Percentiles rank a stretch among this genome's conserved stretches.
Evolutionary conservation across 305 asterid species (phyloP).

Genomic region (Fraxinus paxiana): DNA sequence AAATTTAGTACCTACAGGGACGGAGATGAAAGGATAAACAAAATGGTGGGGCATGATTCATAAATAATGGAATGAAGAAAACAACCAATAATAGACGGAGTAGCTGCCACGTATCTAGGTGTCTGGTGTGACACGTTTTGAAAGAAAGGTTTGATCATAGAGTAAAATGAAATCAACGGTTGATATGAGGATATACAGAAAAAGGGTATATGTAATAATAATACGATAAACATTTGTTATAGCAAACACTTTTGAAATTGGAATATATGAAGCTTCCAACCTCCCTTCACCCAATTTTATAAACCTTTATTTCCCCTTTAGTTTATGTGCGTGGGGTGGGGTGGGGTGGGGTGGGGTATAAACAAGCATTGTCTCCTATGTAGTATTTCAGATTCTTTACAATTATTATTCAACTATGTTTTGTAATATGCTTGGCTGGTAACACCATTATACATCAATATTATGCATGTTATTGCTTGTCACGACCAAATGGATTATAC

Average conservation of each 20-base stretch:
- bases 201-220: background rate
- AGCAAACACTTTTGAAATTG: background rate
- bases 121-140: background rate
- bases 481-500: background rate
- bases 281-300: background rate
- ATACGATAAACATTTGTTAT: background rate
- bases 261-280: background rate
- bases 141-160: background rate
- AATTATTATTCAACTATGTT: background rate
- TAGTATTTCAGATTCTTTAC: slow-evolving; percentile 7
- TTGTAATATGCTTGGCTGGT: background rate
- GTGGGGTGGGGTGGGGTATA: background rate
- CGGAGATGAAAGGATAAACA: slow-evolving; percentile 2
- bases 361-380: background rate
- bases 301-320: background rate
- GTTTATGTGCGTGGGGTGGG: background rate
- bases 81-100: slow-evolving; percentile 36
- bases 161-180: slow-evolving; percentile 20
- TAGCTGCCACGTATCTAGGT: slow-evolving; percentile 30
- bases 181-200: background rate
- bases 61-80: slow-evolving; percentile 7
- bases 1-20: background rate
- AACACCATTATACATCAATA: background rate
- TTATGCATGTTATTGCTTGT: background rate
- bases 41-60: slow-evolving; percentile 9